phyloP scores from a whole-genome alignment of 805 yeast species.

The Millerozyma miso region DNA sequence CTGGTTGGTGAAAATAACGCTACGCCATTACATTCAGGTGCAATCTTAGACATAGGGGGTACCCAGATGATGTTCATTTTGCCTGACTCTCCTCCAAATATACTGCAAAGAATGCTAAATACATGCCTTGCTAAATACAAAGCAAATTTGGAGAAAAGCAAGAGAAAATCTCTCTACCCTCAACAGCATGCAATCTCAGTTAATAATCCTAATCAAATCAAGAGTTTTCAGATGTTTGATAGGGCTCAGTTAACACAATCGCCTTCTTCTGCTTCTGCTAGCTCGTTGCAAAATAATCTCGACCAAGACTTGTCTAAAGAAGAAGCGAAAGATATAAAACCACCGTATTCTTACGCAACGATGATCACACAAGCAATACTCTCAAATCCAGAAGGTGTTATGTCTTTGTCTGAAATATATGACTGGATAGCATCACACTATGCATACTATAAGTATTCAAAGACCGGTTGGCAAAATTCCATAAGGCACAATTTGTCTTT shows the following conservation, averaged over 20 bases:
- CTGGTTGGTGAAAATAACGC: constrained; percentile 47
- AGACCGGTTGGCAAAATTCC: constrained; percentile 98
- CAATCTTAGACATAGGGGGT: constrained; percentile 90
- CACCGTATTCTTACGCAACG: constrained; percentile 95
- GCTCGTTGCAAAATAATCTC: constrained; percentile 40
- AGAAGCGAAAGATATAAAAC: constrained; percentile 89
- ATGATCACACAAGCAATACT: constrained; percentile 97
- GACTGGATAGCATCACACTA: constrained; percentile 84
- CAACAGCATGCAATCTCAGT: constrained; percentile 12
- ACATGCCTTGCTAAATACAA: constrained; percentile 33
- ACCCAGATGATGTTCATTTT: constrained; percentile 98
- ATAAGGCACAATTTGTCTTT: constrained; percentile 91
- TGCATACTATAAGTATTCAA: constrained; percentile 86
- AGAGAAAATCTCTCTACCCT: constrained; percentile 15
- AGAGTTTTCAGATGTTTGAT: constrained; percentile 54
- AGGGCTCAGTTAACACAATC: constrained; percentile 36
- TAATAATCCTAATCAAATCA: constrained; percentile 18
- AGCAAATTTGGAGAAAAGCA: constrained; percentile 17
- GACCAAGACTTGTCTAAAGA: constrained; percentile 77
- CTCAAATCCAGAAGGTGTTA: constrained; percentile 80
- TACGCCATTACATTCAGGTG: constrained; percentile 74
- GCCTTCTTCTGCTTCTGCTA: constrained; percentile 36
- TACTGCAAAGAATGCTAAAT: constrained; percentile 47
- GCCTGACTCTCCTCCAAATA: constrained; percentile 80
- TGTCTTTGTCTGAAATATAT: constrained; percentile 88